Evolutionary conservation across 1,139 yeast species (phyloP).

Genomic region (Yamadazyma dendronema): DNA sequence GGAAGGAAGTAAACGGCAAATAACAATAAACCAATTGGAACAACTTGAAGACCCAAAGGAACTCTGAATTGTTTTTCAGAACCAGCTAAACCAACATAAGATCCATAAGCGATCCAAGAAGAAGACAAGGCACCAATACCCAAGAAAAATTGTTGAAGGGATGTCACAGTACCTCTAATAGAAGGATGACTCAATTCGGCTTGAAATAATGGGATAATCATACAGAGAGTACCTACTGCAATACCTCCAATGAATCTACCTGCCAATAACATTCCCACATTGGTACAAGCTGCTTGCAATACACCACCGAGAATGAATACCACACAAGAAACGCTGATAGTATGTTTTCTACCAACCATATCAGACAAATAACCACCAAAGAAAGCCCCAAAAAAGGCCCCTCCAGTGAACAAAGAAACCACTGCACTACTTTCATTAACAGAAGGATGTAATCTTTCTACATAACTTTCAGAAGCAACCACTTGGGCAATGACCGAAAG

Average conservation of each 20-base stretch:
- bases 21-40: slow-evolving; percentile 19
- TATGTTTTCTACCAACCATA: slow-evolving; percentile 19
- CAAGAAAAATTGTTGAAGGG: slow-evolving; percentile 21
- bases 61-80: slow-evolving; percentile 19
- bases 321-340: slow-evolving; percentile 19
- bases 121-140: slow-evolving; percentile 27
- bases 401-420: slow-evolving; percentile 27
- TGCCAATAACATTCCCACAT: slow-evolving; percentile 19
- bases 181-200: slow-evolving; percentile 26
- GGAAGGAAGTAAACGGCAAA: slow-evolving; percentile 43
- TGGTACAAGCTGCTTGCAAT: slow-evolving; percentile 22
- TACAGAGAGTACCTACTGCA: slow-evolving; percentile 22
- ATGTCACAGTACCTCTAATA: slow-evolving; percentile 23
- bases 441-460: slow-evolving; percentile 17
- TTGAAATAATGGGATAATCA: slow-evolving; percentile 19
- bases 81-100: slow-evolving; percentile 18
- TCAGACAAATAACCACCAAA: slow-evolving; percentile 19
- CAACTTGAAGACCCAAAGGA: slow-evolving; percentile 21
- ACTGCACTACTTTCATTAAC: slow-evolving; percentile 23
- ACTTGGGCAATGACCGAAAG: slow-evolving; percentile 25
- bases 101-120: slow-evolving; percentile 26
- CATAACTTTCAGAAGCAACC: slow-evolving; percentile 22
- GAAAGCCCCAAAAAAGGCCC: slow-evolving; percentile 28
- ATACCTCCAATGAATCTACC: slow-evolving; percentile 24
- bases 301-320: slow-evolving; percentile 23